Evolutionary conservation across 2,329 filamentous ascomycete genomes (phyloP).

Genomic region (Aspergillus japonicus): DNA sequence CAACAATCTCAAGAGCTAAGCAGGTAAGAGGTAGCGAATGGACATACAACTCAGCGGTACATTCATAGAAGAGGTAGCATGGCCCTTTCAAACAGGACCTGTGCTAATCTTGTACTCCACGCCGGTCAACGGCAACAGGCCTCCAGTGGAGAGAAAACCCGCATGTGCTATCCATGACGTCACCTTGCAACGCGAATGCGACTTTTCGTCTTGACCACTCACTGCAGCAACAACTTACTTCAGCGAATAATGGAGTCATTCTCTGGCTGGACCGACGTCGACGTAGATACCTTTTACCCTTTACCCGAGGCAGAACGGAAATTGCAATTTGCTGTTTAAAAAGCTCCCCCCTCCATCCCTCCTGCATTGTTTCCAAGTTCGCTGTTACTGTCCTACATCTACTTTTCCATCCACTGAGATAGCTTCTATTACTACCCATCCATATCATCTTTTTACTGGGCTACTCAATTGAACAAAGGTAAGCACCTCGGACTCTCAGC

Average conservation of each 20-base stretch:
- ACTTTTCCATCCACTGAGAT: background rate
- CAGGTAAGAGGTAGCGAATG: background rate
- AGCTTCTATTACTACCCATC: background rate
- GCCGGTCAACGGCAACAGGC: background rate
- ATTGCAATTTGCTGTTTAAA: background rate
- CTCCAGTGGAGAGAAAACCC: background rate
- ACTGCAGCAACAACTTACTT: no score
- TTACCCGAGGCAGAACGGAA: conserved; percentile 5
- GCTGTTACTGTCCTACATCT: background rate
- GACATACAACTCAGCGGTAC: no score
- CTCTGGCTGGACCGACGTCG: background rate
- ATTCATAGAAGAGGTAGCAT: no score
- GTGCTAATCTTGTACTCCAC: background rate
- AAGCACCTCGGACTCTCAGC: background rate
- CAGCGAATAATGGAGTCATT: background rate
- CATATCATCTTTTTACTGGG: background rate
- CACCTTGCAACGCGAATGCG: background rate
- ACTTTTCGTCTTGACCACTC: background rate
- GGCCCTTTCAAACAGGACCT: no score
- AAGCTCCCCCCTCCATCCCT: background rate
- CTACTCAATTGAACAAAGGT: background rate
- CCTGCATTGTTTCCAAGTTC: background rate
- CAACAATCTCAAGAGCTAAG: background rate
- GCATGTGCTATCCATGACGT: conserved; percentile 14
- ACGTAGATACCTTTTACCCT: background rate